phyloP scores from a whole-genome alignment of 257 asterid genomes.

The Solanum sparsipilum region DNA sequence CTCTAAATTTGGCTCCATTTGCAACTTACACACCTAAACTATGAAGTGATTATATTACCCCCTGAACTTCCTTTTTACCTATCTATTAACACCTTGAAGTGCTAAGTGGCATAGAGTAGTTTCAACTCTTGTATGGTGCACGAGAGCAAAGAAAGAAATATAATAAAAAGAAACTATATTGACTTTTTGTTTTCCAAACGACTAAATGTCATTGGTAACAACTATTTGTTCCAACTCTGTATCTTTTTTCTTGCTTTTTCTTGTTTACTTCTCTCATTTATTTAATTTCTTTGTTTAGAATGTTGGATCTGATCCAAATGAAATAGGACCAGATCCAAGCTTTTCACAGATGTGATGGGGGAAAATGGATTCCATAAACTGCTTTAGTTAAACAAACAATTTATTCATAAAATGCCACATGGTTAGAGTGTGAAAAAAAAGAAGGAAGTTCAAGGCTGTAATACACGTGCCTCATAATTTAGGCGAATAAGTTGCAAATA shows the following conservation, averaged over 20 bases:
- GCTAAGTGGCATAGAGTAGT: neutral
- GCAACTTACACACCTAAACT: neutral
- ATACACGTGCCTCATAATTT: neutral
- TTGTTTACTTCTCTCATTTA: neutral
- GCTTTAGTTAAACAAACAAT: neutral
- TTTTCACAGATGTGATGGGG: neutral
- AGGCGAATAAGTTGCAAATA: neutral
- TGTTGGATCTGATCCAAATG: neutral
- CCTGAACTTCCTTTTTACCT: neutral
- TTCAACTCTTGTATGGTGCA: neutral
- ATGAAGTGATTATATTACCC: neutral
- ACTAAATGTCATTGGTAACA: neutral
- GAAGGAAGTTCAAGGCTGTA: neutral
- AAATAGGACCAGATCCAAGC: neutral
- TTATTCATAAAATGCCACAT: neutral
- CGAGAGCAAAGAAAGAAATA: neutral
- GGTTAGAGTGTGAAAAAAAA: neutral
- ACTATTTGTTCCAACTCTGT: neutral
- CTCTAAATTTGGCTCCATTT: neutral
- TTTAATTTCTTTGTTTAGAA: neutral
- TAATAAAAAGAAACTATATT: neutral
- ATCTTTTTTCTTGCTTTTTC: neutral
- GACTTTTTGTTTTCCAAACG: neutral
- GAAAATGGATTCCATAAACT: neutral
- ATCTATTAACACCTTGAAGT: neutral